Evolutionary conservation across 768 basidiomycete species (phyloP).

Genomic region (Cytidiella melzeri): DNA sequence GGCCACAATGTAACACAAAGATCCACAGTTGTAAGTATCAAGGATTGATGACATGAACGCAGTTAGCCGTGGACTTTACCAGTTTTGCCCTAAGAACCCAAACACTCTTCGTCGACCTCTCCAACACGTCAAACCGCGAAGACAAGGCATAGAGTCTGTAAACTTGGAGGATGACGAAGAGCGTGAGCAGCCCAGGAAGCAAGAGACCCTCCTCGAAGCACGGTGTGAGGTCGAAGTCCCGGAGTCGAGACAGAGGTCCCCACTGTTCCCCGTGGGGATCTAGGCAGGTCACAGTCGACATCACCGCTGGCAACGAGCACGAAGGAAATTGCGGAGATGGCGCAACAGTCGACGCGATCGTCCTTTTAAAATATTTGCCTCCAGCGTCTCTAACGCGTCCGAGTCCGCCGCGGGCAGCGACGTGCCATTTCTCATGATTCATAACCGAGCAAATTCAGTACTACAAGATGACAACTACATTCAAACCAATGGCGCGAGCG

Average conservation of each 20-base stretch:
- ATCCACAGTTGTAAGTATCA: background rate
- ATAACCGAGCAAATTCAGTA: no score
- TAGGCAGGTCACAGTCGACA: constrained; percentile 31
- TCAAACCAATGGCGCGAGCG: constrained; percentile 29
- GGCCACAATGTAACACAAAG: background rate
- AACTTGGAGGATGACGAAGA: constrained; percentile 39
- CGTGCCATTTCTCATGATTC: no score
- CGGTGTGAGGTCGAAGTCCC: constrained; percentile 71
- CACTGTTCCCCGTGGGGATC: constrained; percentile 54
- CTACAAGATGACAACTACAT: background rate
- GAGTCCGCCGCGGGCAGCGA: no score
- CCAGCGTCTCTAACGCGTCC: background rate
- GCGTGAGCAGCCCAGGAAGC: constrained; percentile 44
- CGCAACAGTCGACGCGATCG: constrained; percentile 11
- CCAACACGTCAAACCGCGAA: constrained; percentile 19
- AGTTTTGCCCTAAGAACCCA: constrained; percentile 56
- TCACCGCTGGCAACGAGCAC: constrained; percentile 16
- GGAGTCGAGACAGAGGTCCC: constrained; percentile 46
- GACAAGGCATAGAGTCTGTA: constrained; percentile 30
- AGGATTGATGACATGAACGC: constrained; percentile 4
- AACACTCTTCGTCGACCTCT: constrained; percentile 41
- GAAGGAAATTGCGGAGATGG: constrained; percentile 21
- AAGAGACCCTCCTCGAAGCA: constrained; percentile 79
- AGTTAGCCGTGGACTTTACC: constrained; percentile 37
- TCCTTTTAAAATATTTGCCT: background rate